Evolutionary conservation across 495 filamentous ascomycete genomes (phyloP), one percentile per base, ranked within the genome.

Genomic region (Evernia prunastri): DNA sequence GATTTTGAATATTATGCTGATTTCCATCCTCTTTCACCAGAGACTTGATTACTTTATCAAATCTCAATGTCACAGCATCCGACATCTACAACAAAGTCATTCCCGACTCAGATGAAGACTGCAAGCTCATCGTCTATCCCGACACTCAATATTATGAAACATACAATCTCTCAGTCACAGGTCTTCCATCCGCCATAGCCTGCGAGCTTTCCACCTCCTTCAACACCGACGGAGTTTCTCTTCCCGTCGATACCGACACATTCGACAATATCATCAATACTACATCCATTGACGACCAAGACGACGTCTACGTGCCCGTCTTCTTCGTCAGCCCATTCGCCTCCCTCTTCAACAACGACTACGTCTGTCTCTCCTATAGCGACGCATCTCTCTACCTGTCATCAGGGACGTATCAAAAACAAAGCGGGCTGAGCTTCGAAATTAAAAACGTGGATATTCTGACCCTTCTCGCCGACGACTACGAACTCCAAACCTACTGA

Each of bases 171-270:
- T 63, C 64, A 27, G 9, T 66, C 25, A 58, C 47, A 15, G 59
- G 64, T 17, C 59, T 66, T 18, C 59, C 64, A n/a, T 62, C 60
- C 51, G 54, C 64, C 23, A 66, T 66, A 23, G 53, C 64, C 60
- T 66, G 64, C 40, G 64, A 60, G 29, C 59, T 66, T 35, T 58
- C 25, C 42, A 40, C 59, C n/a, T 8, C 15, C n/a, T 39, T 25
- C 60, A 29, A 62, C 33, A 20, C 61, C 51, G 59, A 51, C 31
- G 60, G 42, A 23, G 43, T 20, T 33, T 35, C 20, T 29, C 29
- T 60, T 25, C 3, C 27, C 37, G 23, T 43, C 31, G 37, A 33
- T 45, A 42, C 58, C 11, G 20, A 1, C 29, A n/a, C 39, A 45
- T 40, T 25, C 37, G 40, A 40, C 12, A 56, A 36, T 25, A 56